A percentile compares a stretch with the other conserved stretches of the same genome.
These are phyloP conservation scores for Salix purpurea DNA, from an alignment of 345 rosid species.

Conservation along the genomic window DNA sequence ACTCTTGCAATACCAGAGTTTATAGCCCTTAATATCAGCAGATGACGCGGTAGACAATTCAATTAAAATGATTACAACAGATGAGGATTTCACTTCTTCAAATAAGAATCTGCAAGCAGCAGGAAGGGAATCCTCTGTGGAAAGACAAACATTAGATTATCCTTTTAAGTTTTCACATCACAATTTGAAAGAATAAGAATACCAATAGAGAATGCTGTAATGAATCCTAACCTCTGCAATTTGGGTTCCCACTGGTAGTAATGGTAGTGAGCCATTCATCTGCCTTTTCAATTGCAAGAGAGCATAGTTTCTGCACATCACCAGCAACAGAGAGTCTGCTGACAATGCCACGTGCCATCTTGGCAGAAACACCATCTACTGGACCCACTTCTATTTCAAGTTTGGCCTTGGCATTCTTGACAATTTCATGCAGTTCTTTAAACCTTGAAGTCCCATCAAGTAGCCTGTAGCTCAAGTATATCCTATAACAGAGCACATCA, in stretches of 20 bases:
- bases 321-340: constrained; percentile 78
- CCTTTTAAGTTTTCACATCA: constrained; percentile 10
- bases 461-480: constrained; percentile 72
- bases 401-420: constrained; percentile 62
- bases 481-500: constrained; percentile 80
- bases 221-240: constrained; percentile 50
- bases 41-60: constrained; percentile 48
- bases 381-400: constrained; percentile 87
- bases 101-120: constrained; percentile 80
- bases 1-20: constrained; percentile 83
- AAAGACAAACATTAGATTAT: constrained; percentile 7
- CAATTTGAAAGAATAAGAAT: background rate
- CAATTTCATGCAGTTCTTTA: constrained; percentile 61
- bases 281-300: constrained; percentile 61
- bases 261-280: constrained; percentile 50
- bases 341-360: constrained; percentile 79
- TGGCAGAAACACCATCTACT: constrained; percentile 58
- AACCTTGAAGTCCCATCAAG: constrained; percentile 69
- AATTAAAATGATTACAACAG: constrained; percentile 57
- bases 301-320: constrained; percentile 72
- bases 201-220: background rate
- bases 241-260: constrained; percentile 27
- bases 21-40: constrained; percentile 65
- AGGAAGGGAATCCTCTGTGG: constrained; percentile 55
- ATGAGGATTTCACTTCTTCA: constrained; percentile 66